phyloP scores from a whole-genome alignment of 805 yeast genomes.

The Candida wancherniae region DNA sequence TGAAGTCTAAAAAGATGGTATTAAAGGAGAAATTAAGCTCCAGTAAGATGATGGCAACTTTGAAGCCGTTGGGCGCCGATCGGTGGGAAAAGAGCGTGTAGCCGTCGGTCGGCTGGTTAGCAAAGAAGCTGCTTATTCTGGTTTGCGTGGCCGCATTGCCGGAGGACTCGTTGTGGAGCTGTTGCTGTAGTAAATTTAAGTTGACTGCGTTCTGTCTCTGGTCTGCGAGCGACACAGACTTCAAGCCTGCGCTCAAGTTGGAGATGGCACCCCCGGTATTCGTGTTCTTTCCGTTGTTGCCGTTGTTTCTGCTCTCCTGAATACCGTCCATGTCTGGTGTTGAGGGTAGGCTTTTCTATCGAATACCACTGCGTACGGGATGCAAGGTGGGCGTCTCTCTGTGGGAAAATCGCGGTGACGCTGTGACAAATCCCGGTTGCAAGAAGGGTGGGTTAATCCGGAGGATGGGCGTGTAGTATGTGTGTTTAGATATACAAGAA shows the following conservation, averaged over 20 bases:
- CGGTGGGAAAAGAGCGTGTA: conserved; percentile 77
- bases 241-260: conserved; percentile 43
- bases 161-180: conserved; percentile 39
- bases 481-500: too few species aligned
- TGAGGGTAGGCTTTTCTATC: too few species aligned
- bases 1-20: conserved; percentile 82
- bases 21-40: conserved; percentile 77
- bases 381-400: too few species aligned
- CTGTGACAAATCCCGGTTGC: too few species aligned
- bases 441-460: too few species aligned
- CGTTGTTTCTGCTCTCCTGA: conserved; percentile 6
- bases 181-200: conserved; percentile 40
- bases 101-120: conserved; percentile 74
- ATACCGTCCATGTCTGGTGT: conserved; percentile 5
- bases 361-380: too few species aligned
- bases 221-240: conserved; percentile 38
- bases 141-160: conserved; percentile 39
- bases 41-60: conserved; percentile 84
- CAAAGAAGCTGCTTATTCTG: conserved; percentile 66
- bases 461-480: too few species aligned
- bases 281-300: conserved; percentile 2
- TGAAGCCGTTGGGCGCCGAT: conserved; percentile 94
- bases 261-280: conserved; percentile 30
- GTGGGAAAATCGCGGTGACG: too few species aligned
- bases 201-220: conserved; percentile 41